Evolutionary conservation across 257 asterid species (phyloP), one percentile per base, ranked within the genome.

Genomic region (Echites panduratus): DNA sequence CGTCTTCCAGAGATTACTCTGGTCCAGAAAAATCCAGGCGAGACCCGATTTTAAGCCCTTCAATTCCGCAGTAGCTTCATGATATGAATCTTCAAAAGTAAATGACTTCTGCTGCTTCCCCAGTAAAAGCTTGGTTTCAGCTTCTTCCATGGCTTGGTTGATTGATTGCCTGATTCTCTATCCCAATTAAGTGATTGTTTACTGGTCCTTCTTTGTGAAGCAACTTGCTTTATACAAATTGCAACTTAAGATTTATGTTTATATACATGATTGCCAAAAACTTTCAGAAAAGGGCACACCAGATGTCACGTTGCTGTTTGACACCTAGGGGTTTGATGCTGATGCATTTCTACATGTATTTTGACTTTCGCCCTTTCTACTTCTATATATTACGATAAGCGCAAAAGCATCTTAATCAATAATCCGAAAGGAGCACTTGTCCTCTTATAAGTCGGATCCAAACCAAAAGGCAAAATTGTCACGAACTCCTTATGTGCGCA

Each of bases 21-120:
- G 89, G 70, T 93, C 98, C 2, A 91, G 85, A 66, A 89, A 91
- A 4, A 91, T 77, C 97, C 97, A 94, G 66, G 84, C 84, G 2
- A 91, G 75, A 68, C 90, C 88, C 17, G 91, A 81, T 53, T 80
- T 89, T 68, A 86, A 79, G 27, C 87, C 86, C 84, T 74, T 85
- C 64, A 85, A 22, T 76, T 83, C 94, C 2, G 69, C 35, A 66
- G 63, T 70, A 10, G 78, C 47, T 54, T 84, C 93, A 0, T 75
- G 67, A 35, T 52, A 59, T 2, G 88, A 81, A 13, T 70, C 74
- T 3, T 72, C 76, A 12, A 70, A 63, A 1, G 76, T 66, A 14
- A 48, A 53, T 45, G 86, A 29, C 45, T 76, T 76, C 72, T 70
- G 57, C 38, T 76, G n/a, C n/a, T n/a, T 81, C 5, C 76, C 43